Conservation (phyloP, 306 rosid species). For the Trichosanthes cucumerina region DNA sequence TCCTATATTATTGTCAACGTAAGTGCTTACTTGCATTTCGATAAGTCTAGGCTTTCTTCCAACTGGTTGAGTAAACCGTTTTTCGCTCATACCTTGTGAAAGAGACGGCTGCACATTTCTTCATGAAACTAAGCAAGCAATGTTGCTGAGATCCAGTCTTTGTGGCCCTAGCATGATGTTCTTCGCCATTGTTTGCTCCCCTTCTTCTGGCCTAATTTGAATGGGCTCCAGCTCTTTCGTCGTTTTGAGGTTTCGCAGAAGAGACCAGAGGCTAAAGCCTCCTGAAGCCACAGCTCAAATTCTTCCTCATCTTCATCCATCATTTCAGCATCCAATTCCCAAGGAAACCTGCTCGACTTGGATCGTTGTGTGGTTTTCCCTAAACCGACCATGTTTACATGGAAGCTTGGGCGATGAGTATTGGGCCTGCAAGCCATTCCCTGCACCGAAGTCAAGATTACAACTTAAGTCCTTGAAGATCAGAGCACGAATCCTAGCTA, state of each 20-base stretch:
- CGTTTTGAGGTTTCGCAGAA: slow-evolving; percentile 87
- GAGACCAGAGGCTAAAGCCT: slow-evolving; percentile 89
- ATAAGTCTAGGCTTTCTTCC: not conserved
- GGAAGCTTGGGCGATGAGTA: slow-evolving; percentile 93
- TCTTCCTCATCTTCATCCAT: slow-evolving; percentile 92
- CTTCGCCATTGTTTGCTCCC: slow-evolving; percentile 93
- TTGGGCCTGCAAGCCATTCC: slow-evolving; percentile 99
- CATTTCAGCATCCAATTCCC: slow-evolving; percentile 98
- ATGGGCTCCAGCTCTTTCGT: slow-evolving; percentile 96
- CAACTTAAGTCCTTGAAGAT: not conserved
- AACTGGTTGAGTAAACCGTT: not conserved
- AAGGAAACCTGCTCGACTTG: slow-evolving; percentile 72
- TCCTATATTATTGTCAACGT: not conserved
- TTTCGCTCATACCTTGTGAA: not conserved
- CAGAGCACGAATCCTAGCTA: not conserved
- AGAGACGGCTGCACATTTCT: not conserved
- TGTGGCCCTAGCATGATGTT: slow-evolving; percentile 57
- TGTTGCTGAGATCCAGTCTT: not conserved
- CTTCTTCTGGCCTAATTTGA: slow-evolving; percentile 71
- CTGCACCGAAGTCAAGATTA: slow-evolving; percentile 24
- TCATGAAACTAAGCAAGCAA: not conserved
- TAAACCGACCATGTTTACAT: slow-evolving; percentile 94
- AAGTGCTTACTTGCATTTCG: not conserved
- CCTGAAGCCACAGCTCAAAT: slow-evolving; percentile 89
- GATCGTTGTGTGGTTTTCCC: slow-evolving; percentile 69